Base-by-base conservation (phyloP, 257 asterid species). In the Dorcoceras hygrometricum region DNA sequence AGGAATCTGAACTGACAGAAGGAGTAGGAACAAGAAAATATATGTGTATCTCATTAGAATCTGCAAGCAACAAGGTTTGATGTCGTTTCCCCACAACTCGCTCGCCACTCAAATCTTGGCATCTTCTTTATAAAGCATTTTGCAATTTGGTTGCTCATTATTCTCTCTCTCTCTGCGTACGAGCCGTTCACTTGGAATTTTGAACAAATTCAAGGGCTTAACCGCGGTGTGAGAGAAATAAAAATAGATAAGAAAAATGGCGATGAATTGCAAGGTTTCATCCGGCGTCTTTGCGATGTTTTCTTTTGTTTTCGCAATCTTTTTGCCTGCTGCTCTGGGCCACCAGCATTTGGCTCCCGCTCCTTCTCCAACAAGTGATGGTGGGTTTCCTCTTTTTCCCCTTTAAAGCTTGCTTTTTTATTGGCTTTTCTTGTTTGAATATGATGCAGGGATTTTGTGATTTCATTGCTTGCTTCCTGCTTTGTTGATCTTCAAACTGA, bases 341-440 rank as follows among this genome's bases (percentile, higher is more conserved):
- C 89, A 83, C 71, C 89, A 83, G 12, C 73, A 68, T 68, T 75
- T 70, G n/a, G 90, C 93, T 68, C 93, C 93, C 4, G 84, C 89
- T 32, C 93, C 93, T 16, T 80, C 90, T 24, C 95, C 95, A 2
- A 62, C 91, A 0, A 87, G 87, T 59, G 91, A 89, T 71, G 95
- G 96, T 89, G 11, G 28, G 77, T 59, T 61, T 66, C 25, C 28
- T 14, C 8, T 27, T 53, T 28, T 6, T 65, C 1, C 2, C 7
- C 1, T 63, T 8, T 22, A 61, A 11, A 39, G 29, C 24, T 43
- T 71, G 36, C 8, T 0, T 54, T 5, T n/a, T 51, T 57, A 1
- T 2, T 1, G 22, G 25, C 34, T 29, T 16, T 48, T 20, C 23
- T 22, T 60, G 26, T 31, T 18, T 20, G 22, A 23, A 55, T 10